A percentile compares a stretch with the other conserved stretches of the same genome.
Conservation (phyloP, 2,329 filamentous ascomycete species). For the Sclerotinia subarctica region DNA sequence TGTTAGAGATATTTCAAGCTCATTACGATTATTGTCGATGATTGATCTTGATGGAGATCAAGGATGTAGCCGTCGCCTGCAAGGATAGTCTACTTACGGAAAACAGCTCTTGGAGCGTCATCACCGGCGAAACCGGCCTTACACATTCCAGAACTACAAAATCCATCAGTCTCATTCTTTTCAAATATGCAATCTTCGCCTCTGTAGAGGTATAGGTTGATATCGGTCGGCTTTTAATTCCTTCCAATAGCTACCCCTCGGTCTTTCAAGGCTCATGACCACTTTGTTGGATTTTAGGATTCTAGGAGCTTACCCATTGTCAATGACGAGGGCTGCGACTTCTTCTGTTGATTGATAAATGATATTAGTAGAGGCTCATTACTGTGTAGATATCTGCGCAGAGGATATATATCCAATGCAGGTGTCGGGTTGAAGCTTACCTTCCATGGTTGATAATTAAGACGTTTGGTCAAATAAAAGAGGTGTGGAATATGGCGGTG, state of each 20-base stretch:
- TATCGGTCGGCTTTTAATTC: conserved; percentile 15
- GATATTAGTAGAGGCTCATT: conserved; percentile 31
- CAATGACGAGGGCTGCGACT: conserved; percentile 99
- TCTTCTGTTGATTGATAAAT: conserved; percentile 67
- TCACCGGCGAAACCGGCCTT: conserved; percentile 99
- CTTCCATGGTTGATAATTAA: conserved; percentile 43
- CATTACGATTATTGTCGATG: neutral
- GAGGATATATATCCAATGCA: neutral
- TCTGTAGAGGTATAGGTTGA: conserved; percentile 20
- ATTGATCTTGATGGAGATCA: neutral
- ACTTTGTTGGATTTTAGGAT: conserved; percentile 12
- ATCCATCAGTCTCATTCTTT: conserved; percentile 29
- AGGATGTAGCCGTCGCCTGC: conserved; percentile 25
- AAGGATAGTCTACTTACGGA: conserved; percentile 74
- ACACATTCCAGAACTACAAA: conserved; percentile 96
- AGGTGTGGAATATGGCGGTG: conserved; percentile 19
- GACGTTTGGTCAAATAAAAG: conserved; percentile 35
- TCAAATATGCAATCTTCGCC: conserved; percentile 18
- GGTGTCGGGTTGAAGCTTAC: conserved; percentile 34
- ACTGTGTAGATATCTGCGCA: conserved; percentile 27
- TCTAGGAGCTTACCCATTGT: conserved; percentile 94
- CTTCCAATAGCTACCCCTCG: conserved; percentile 28
- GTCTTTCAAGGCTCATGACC: conserved; percentile 24
- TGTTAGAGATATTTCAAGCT: conserved; percentile 27
- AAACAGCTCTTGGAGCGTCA: conserved; percentile 99